phyloP scores from a whole-genome alignment of 331 rosid species.

The Malus hybrid region DNA sequence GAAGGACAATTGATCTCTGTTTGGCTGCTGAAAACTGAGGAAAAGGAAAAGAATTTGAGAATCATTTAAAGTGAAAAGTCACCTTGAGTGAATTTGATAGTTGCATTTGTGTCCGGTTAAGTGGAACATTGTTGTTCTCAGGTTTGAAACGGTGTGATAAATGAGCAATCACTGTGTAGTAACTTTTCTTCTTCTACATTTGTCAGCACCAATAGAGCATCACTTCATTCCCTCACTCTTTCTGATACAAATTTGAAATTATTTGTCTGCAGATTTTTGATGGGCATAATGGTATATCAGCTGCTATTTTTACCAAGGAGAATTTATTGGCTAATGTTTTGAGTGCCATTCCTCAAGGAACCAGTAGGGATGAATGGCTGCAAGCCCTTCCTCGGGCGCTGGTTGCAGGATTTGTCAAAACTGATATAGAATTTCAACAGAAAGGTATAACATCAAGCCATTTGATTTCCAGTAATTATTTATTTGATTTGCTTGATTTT shows the following conservation, averaged over 20 bases:
- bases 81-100: neutral
- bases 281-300: constrained; percentile 96
- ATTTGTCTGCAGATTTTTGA: constrained; percentile 75
- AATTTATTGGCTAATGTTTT: constrained; percentile 65
- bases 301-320: constrained; percentile 87
- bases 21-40: neutral
- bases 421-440: constrained; percentile 95
- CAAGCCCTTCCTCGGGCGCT: constrained; percentile 95
- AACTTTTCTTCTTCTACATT: constrained; percentile 20
- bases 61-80: constrained; percentile 12
- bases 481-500: neutral
- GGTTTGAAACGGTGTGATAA: constrained; percentile 7
- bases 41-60: neutral
- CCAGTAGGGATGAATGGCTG: constrained; percentile 88
- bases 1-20: neutral
- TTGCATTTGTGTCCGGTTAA: constrained; percentile 11
- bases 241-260: constrained; percentile 33
- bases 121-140: neutral
- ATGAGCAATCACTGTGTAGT: constrained; percentile 3
- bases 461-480: neutral
- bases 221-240: constrained; percentile 18
- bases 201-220: constrained; percentile 22
- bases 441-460: constrained; percentile 42
- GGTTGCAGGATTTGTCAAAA: constrained; percentile 95
- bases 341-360: constrained; percentile 93